phyloP scores from a whole-genome alignment of 208 protist genomes.

The Acanthamoeba lenticulata region DNA sequence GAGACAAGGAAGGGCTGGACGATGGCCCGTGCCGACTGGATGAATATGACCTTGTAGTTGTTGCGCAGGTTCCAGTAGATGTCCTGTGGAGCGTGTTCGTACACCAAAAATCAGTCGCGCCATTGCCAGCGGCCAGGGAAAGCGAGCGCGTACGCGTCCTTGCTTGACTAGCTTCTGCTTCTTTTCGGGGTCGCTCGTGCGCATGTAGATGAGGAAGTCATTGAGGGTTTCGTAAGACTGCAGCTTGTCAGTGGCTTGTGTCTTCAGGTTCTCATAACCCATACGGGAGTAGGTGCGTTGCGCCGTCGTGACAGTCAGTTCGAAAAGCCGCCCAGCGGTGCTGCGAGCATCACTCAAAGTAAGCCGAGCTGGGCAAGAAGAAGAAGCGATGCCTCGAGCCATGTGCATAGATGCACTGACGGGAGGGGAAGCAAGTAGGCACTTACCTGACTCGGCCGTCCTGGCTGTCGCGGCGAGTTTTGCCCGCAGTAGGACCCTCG shows the following conservation, averaged over 20 bases:
- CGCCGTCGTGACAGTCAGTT: not conserved
- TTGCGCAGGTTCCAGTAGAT: constrained; percentile 10
- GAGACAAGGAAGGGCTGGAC: constrained; percentile 10
- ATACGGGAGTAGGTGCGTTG: not conserved
- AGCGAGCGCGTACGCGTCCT: constrained; percentile 6
- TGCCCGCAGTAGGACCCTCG: not conserved
- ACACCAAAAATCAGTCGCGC: not conserved
- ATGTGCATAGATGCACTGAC: not conserved
- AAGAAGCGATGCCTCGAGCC: too few species aligned
- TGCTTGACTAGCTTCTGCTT: constrained; percentile 6
- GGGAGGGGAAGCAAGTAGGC: not conserved
- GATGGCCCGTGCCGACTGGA: not conserved
- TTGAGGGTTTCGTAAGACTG: not conserved
- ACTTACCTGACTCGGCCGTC: not conserved
- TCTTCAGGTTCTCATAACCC: not conserved
- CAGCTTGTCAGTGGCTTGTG: not conserved
- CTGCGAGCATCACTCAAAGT: too few species aligned
- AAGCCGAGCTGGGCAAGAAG: too few species aligned
- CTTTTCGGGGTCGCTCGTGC: not conserved
- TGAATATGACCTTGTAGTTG: constrained; percentile 2
- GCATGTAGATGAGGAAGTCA: constrained; percentile 13
- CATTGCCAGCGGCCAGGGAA: too few species aligned
- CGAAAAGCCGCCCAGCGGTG: not conserved
- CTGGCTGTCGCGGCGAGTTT: not conserved
- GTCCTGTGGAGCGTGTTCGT: not conserved